Conservation (phyloP, 2,329 filamentous ascomycete species). For the Colletotrichum australisinense region DNA sequence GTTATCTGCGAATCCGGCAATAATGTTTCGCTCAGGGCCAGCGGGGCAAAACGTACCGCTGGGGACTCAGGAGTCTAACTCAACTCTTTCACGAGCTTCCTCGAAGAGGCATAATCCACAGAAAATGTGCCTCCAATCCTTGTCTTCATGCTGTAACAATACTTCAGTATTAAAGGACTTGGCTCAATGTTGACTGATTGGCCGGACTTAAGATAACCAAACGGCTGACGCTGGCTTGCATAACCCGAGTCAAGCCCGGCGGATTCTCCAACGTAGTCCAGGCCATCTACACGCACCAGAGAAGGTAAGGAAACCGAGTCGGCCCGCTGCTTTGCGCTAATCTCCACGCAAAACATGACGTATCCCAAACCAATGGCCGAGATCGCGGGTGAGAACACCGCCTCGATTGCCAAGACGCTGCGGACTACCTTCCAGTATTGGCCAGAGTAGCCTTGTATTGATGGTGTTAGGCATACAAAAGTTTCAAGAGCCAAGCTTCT, state of each 20-base stretch:
- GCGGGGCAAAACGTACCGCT: too few relatives aligned
- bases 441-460: too few relatives aligned
- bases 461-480: too few relatives aligned
- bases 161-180: neutral
- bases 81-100: neutral
- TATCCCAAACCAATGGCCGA: neutral
- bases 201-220: neutral
- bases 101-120: neutral
- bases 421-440: too few relatives aligned
- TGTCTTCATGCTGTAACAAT: neutral
- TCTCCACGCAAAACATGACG: neutral
- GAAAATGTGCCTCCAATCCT: neutral
- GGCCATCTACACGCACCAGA: neutral
- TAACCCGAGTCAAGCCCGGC: neutral
- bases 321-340: neutral
- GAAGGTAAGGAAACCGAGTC: neutral
- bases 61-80: neutral
- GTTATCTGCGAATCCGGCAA: too few relatives aligned
- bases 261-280: neutral
- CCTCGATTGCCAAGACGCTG: neutral
- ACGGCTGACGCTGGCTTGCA: neutral
- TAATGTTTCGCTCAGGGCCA: too few relatives aligned
- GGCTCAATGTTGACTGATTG: neutral
- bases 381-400: neutral
- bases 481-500: too few relatives aligned